Percentiles rank a stretch among this genome's conserved stretches.
Evolutionary conservation across 257 asterid species (phyloP).

Genomic region (Rehmannia glutinosa): DNA sequence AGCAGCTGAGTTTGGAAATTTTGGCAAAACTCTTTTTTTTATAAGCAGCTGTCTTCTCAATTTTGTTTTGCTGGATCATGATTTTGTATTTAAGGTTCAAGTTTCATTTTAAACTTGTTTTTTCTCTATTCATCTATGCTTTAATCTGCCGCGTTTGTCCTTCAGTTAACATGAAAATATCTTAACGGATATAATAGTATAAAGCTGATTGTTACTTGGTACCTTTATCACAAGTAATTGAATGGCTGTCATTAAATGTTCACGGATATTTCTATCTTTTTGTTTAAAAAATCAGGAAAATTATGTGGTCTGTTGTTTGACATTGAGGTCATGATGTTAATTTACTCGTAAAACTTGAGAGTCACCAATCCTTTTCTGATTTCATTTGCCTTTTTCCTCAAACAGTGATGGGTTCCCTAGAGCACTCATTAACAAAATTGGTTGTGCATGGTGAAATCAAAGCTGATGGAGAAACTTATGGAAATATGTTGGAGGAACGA

Average conservation of each 20-base stretch:
- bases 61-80: neutral
- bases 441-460: constrained; percentile 60
- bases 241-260: neutral
- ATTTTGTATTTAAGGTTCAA: constrained; percentile 3
- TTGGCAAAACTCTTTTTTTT: neutral
- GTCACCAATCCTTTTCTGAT: neutral
- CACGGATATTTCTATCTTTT: neutral
- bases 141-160: constrained; percentile 7
- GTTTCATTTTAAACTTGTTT: neutral
- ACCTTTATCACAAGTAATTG: constrained; percentile 9
- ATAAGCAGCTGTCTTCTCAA: neutral
- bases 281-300: neutral
- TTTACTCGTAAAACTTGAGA: neutral
- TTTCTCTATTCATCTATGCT: neutral
- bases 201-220: neutral
- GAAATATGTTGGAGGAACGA: constrained; percentile 33
- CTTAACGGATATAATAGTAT: neutral
- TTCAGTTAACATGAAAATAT: neutral
- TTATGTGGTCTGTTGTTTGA: neutral
- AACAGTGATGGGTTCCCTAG: constrained; percentile 86
- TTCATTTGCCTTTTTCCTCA: constrained; percentile 18
- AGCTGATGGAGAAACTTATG: constrained; percentile 74
- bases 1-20: neutral
- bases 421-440: constrained; percentile 63
- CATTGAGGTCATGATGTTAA: neutral